Base-by-base conservation (phyloP, 2,329 filamentous ascomycete species). In the Apiospora arundinis region DNA sequence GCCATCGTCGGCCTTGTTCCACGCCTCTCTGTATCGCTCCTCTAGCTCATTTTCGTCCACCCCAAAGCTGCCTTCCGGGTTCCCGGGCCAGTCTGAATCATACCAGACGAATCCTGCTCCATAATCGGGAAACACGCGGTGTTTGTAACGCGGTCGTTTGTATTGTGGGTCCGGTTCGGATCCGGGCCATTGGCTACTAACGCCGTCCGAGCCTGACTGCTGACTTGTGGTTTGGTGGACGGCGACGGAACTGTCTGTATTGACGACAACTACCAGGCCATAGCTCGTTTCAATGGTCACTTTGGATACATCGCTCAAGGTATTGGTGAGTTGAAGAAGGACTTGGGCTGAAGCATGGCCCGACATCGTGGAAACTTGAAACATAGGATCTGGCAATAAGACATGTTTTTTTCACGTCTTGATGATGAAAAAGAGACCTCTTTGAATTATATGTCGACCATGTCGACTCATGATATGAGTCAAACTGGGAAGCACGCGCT, bases 21-120 rank as follows among this genome's bases (percentile, higher is more conserved):
- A 71, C n/a, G 40, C 37, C 1, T 44, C 42, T n/a, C 70, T 48
- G 37, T 71, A 71, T n/a, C 70, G 66, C 18, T 46, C 65, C 28
- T 4, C 8, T 7, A 63, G 44, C 18, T 71, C 70, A 3, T 71
- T 45, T 25, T 71, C 70, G 18, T 52, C 45, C n/a, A 71, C 70
- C 46, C 9, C 5, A 21, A 25, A 69, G 12, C 48, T 28, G 6
- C n/a, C 66, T 37, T 69, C 8, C n/a, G 70, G 66, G 37, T 71
- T 71, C 9, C 56, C 56, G 1, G 56, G 21, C 56, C 56, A 63
- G 21, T 8, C 18, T 12, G 32, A 1, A 1, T 40, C 56, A 40
- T 63, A 63, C 56, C 32, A 63, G 56, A 63, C 32, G 12, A 63
- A 63, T 9, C 32, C 18, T 40, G 18, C 28, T 1, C 16, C 3